A percentile compares a stretch with the other conserved stretches of the same genome.
Conservation (phyloP, 495 filamentous ascomycete species). For the Xylaria longipes region DNA sequence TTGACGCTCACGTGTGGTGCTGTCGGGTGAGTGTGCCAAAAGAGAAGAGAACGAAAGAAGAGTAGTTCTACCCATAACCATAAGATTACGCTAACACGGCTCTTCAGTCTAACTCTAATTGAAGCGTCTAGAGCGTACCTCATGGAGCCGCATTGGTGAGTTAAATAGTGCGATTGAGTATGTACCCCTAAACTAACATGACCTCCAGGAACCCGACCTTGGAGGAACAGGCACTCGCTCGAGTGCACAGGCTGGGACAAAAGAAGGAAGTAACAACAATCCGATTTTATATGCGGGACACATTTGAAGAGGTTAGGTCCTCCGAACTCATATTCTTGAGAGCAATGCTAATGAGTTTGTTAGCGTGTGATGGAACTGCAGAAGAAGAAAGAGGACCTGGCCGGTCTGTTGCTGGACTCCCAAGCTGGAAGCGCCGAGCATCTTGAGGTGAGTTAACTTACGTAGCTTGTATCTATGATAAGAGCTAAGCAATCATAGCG, state of each 20-base stretch:
- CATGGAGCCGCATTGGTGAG: constrained; percentile 9
- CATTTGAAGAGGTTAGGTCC: constrained; percentile 45
- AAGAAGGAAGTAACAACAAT: constrained; percentile 46
- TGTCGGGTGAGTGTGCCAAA: constrained; percentile 45
- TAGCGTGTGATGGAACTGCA: constrained; percentile 39
- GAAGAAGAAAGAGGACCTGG: constrained; percentile 35
- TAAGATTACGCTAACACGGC: not conserved
- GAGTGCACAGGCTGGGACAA: constrained; percentile 50
- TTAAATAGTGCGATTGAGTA: not conserved
- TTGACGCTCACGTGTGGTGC: constrained; percentile 52
- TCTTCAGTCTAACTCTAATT: not conserved
- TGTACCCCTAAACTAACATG: not conserved
- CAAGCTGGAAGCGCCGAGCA: constrained; percentile 7
- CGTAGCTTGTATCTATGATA: not conserved
- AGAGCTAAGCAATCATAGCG: not conserved
- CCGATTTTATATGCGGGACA: constrained; percentile 42
- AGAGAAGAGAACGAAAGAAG: too few species aligned
- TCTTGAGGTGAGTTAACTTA: not conserved
- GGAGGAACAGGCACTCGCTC: constrained; percentile 50
- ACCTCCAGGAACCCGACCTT: constrained; percentile 46
- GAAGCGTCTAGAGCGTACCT: constrained; percentile 12
- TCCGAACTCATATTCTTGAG: not conserved
- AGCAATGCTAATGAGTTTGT: not conserved
- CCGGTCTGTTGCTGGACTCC: constrained; percentile 26
- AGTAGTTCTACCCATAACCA: not conserved